Base-by-base conservation (phyloP, 1,284 basidiomycete genomes). In the Apiotrichum mycotoxinovorans region DNA sequence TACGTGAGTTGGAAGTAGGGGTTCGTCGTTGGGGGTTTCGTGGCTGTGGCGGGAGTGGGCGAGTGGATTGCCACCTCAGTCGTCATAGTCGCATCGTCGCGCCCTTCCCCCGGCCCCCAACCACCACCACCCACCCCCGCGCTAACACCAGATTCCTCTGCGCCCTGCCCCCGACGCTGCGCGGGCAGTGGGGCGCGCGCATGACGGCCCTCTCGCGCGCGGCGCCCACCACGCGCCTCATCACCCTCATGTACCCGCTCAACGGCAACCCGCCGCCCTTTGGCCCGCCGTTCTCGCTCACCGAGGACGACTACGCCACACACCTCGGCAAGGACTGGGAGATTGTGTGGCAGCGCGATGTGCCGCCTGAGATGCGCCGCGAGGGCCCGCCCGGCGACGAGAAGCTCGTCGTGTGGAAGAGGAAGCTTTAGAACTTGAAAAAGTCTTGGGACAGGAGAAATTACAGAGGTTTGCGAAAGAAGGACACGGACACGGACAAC, bases 221-320 rank as follows among this genome's bases (percentile, higher is more conserved):
- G 2, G 82, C 83, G 0, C 83, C 84, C 2, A 80, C 80, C 55
- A 62, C 70, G 1, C 63, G 59, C 25, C 81, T 89, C 27, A 83
- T 89, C 64, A 83, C 84, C 0, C 71, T 83, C 34, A 73, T 81
- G 58, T 84, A 71, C 66, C 83, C 83, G 0, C 78, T 87, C 20
- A 59, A 63, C 17, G 59, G 58, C 22, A 52, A 59, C 41, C 57
- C 57, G 15, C 49, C 38, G 15, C 55, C 54, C 11, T 76, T 75
- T 5, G 86, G 86, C 0, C 87, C 87, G 1, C 87, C 87, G 0
- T 86, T 79, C 68, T 83, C 80, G 42, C 81, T 87, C 26, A 74
- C 80, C 14, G 80, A 82, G 9, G 82, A 84, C 33, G 80, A 84
- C 56, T 87, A 87, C 57, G 73, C 79, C 15, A 79, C 81, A 14